Percentiles rank a stretch among this genome's conserved stretches.
Evolutionary conservation across 495 filamentous ascomycete species (phyloP).

Genomic region (Poronia punctata): DNA sequence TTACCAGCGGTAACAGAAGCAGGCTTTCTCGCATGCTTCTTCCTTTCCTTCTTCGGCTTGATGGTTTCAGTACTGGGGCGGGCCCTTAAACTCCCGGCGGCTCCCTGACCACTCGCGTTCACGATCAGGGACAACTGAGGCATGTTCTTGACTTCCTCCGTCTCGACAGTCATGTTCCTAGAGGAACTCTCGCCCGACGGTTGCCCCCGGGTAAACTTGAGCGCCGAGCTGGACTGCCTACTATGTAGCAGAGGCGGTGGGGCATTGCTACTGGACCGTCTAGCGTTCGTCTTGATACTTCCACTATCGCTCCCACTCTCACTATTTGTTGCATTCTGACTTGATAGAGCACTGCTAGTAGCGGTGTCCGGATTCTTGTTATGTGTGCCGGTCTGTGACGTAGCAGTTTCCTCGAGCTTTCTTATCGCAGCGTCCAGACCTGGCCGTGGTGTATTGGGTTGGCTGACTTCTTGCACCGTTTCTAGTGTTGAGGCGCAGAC

Average conservation of each 20-base stretch:
- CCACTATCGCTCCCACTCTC: slow-evolving; percentile 61
- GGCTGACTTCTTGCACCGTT: slow-evolving; percentile 88
- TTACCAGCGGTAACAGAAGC: slow-evolving; percentile 62
- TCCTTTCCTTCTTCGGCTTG: slow-evolving; percentile 84
- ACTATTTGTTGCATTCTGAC: slow-evolving; percentile 29
- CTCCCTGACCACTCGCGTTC: slow-evolving; percentile 55
- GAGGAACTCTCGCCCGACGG: slow-evolving; percentile 63
- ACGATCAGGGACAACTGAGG: slow-evolving; percentile 78
- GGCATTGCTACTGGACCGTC: slow-evolving; percentile 25
- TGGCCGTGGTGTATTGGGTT: slow-evolving; percentile 63
- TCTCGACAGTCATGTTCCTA: slow-evolving; percentile 95
- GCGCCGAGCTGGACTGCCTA: slow-evolving; percentile 37
- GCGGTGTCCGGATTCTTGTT: slow-evolving; percentile 26
- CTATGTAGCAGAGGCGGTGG: slow-evolving; percentile 34
- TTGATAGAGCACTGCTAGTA: slow-evolving; percentile 26
- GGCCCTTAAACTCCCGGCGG: slow-evolving; percentile 67
- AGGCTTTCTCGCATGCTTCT: slow-evolving; percentile 71
- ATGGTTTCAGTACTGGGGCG: slow-evolving; percentile 92
- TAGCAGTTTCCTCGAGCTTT: slow-evolving; percentile 42
- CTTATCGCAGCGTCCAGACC: slow-evolving; percentile 34
- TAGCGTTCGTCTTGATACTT: slow-evolving; percentile 29
- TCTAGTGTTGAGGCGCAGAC: slow-evolving; percentile 67
- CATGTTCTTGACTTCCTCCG: slow-evolving; percentile 88
- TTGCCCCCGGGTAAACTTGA: slow-evolving; percentile 44
- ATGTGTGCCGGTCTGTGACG: slow-evolving; percentile 33